Conservation (phyloP, 2,329 filamentous ascomycete genomes). For the Fusarium sp. region DNA sequence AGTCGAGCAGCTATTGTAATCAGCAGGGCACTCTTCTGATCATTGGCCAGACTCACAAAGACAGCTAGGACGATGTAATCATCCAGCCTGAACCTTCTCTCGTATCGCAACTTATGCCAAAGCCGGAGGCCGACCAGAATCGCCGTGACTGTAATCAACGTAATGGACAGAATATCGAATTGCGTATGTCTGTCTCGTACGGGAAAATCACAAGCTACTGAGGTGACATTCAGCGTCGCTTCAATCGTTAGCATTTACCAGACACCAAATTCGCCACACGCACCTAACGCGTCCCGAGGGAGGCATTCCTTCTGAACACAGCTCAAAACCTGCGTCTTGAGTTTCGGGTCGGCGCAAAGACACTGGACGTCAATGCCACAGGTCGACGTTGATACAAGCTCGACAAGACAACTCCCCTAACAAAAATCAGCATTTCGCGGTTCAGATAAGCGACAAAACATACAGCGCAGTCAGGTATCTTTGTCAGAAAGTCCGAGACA, state of each 20-base stretch:
- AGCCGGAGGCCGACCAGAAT: background rate
- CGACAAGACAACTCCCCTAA: background rate
- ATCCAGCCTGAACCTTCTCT: background rate
- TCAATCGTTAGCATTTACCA: background rate
- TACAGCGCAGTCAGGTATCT: slow-evolving; percentile 11
- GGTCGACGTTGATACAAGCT: background rate
- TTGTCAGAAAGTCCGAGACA: background rate
- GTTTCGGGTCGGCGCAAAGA: slow-evolving; percentile 1
- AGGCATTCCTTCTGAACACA: background rate
- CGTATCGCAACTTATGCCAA: background rate
- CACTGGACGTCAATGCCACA: slow-evolving; percentile 3
- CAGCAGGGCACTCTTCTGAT: rapidly evolving
- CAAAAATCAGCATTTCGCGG: rapidly evolving
- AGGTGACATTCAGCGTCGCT: background rate
- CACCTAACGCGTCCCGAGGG: background rate
- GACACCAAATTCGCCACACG: rapidly evolving
- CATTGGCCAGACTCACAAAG: background rate
- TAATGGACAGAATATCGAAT: background rate
- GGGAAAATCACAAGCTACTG: background rate
- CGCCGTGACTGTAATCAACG: background rate
- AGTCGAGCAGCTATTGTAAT: background rate
- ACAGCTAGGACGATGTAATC: background rate
- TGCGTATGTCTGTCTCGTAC: background rate
- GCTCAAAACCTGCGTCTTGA: background rate
- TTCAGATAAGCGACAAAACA: background rate